These are phyloP conservation scores for Ulvella scutata DNA, from an alignment of 139 green algal species.

Conservation along the genomic window DNA sequence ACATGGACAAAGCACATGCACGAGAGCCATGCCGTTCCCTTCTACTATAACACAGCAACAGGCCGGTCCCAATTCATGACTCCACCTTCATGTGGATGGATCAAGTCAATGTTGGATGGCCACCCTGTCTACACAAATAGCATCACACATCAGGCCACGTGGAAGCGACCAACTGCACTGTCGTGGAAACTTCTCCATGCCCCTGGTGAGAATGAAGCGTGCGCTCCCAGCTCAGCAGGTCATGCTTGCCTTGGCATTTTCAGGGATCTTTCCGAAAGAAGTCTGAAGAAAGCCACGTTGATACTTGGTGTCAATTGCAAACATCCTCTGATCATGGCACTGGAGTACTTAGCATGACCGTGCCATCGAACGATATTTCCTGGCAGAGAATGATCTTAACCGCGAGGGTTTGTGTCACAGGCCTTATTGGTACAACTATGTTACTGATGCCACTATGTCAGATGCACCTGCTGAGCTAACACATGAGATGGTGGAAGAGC, in stretches of 20 bases:
- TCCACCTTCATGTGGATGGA: constrained; percentile 2
- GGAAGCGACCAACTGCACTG: neutral
- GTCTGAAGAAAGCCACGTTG: no score
- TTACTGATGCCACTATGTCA: neutral
- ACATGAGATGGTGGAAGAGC: neutral
- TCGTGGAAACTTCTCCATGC: neutral
- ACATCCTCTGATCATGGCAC: no score
- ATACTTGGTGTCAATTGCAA: no score
- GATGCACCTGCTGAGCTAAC: neutral
- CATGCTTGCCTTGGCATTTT: no score
- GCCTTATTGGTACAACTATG: constrained; percentile 1
- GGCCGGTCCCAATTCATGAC: neutral
- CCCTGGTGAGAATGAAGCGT: neutral
- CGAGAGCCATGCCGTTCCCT: neutral
- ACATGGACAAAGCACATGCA: neutral
- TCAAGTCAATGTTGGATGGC: neutral
- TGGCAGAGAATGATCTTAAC: no score
- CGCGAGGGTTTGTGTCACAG: no score
- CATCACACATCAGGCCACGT: neutral
- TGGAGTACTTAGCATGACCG: no score
- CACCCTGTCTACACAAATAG: neutral
- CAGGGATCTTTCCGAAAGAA: no score
- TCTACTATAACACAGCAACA: neutral
- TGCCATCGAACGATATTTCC: no score
- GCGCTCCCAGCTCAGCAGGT: no score